A percentile compares a stretch with the other conserved stretches of the same genome.
Evolutionary conservation across 2,329 filamentous ascomycete species (phyloP).

Genomic region (Pseudogymnoascus sp.): DNA sequence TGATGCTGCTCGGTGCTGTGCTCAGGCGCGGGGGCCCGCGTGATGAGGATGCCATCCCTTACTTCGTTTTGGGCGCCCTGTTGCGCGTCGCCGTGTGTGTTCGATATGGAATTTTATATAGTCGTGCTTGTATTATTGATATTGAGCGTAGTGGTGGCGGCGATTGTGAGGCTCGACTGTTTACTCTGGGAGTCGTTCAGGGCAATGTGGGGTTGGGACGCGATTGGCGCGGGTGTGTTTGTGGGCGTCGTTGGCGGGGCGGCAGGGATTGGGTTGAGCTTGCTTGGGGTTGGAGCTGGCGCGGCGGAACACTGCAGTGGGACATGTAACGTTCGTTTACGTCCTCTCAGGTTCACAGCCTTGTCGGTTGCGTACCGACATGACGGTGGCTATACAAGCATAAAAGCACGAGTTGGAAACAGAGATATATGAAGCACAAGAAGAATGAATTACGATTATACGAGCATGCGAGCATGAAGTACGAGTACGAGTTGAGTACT

Average conservation of each 20-base stretch:
- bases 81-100: not conserved
- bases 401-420: not conserved
- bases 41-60: constrained; percentile 3
- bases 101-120: not conserved
- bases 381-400: not conserved
- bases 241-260: not conserved
- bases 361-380: not conserved
- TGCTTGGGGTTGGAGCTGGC: not conserved
- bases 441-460: not conserved
- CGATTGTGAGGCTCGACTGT: not conserved
- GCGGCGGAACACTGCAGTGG: not conserved
- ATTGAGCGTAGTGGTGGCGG: not conserved
- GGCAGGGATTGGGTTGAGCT: not conserved
- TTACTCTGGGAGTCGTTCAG: not conserved
- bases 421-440: not conserved
- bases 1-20: constrained; percentile 36
- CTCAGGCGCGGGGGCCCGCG: constrained; percentile 23
- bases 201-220: not conserved
- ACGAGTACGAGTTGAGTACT: not conserved
- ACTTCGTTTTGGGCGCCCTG: not conserved
- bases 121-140: not conserved
- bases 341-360: not conserved
- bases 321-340: not conserved
- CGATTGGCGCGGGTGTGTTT: constrained; percentile 2
- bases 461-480: not conserved